A percentile compares a stretch with the other conserved stretches of the same genome.
Evolutionary conservation across 2,329 filamentous ascomycete genomes (phyloP).

Genomic region (Sporothrix protearum): DNA sequence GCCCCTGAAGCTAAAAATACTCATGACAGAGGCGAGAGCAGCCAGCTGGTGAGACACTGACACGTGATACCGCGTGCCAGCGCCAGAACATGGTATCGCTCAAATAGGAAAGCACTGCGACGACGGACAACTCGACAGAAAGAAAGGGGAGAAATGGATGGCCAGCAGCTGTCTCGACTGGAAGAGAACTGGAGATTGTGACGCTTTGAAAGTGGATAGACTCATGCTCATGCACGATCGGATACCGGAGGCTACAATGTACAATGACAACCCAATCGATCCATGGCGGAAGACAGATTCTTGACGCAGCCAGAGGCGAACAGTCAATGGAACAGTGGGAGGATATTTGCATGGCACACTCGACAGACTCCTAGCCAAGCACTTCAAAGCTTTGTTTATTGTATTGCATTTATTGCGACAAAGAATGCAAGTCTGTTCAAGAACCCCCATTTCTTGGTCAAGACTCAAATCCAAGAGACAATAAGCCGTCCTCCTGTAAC

Average conservation of each 20-base stretch:
- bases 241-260: background rate
- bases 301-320: background rate
- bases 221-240: background rate
- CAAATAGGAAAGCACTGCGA: slow-evolving; percentile 9
- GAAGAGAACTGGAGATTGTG: background rate
- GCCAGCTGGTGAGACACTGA: background rate
- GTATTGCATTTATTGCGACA: no score
- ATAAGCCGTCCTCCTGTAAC: no score
- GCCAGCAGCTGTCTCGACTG: background rate
- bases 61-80: slow-evolving; percentile 10
- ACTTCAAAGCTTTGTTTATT: background rate
- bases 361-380: background rate
- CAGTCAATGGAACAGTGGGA: no score
- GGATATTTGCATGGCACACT: background rate
- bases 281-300: background rate
- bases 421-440: no score
- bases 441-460: no score
- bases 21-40: no score
- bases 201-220: background rate
- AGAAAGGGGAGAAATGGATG: background rate
- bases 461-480: no score
- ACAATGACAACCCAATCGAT: background rate
- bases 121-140: background rate
- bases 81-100: background rate
- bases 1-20: slow-evolving; percentile 15